A percentile compares a stretch with the other conserved stretches of the same genome.
Conservation (phyloP, 306 rosid genomes). For the Citrullus amarus region DNA sequence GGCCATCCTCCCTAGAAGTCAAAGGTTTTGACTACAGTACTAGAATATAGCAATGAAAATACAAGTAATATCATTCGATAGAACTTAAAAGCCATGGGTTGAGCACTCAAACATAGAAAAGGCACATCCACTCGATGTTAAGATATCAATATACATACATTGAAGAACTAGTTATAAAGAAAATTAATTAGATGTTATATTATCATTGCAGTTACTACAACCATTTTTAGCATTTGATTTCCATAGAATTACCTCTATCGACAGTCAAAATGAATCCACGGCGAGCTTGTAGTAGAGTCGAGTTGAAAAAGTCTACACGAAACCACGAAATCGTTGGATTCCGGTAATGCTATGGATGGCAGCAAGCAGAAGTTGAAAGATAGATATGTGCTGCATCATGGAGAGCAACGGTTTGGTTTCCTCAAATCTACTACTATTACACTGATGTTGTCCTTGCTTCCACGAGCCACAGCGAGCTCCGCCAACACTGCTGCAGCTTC, state of each 20-base stretch:
- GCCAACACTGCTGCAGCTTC: constrained; percentile 60
- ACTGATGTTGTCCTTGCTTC: constrained; percentile 80
- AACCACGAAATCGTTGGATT: neutral
- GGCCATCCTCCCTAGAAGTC: too few relatives aligned
- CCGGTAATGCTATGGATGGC: neutral
- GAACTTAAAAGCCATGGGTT: neutral
- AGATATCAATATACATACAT: neutral
- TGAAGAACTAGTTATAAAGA: neutral
- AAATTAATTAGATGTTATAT: neutral
- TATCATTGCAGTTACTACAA: neutral
- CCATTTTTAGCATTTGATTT: neutral
- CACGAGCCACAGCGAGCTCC: constrained; percentile 65
- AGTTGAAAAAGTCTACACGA: constrained; percentile 1
- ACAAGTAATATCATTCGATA: neutral
- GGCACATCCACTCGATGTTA: neutral
- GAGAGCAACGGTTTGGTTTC: constrained; percentile 13
- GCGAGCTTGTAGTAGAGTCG: neutral
- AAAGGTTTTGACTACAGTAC: neutral
- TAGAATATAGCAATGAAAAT: neutral
- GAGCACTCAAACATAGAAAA: neutral
- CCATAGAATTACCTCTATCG: neutral
- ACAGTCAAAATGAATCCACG: neutral
- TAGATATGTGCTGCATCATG: neutral
- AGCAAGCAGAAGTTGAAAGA: neutral
- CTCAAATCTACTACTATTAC: constrained; percentile 62